phyloP scores from a whole-genome alignment of 1,139 yeast genomes.

The Pneumocystis sp. region DNA sequence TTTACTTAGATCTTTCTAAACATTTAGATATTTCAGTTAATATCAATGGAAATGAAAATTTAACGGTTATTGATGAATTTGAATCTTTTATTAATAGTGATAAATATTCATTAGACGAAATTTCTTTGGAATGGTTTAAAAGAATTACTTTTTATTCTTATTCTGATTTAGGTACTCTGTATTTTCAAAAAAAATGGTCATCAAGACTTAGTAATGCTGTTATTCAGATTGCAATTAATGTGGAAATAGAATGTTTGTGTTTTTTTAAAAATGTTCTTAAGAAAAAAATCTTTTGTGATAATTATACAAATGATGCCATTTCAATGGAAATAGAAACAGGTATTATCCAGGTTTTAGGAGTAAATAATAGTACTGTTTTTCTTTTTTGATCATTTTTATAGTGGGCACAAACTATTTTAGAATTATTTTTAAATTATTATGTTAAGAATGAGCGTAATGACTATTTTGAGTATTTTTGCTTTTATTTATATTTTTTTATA shows the following conservation, averaged over 20 bases:
- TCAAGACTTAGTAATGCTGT: not conserved
- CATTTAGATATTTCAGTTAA: not conserved
- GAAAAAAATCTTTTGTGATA: not conserved
- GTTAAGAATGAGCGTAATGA: not conserved
- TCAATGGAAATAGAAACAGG: not conserved
- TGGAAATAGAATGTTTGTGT: not conserved
- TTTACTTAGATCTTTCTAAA: slow-evolving; percentile 1
- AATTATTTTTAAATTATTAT: not conserved
- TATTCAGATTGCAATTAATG: not conserved
- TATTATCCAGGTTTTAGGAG: not conserved
- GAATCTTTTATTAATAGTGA: not conserved
- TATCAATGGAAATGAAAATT: not conserved
- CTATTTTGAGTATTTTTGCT: not conserved
- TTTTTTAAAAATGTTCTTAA: not conserved
- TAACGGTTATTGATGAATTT: not conserved
- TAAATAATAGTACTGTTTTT: not conserved
- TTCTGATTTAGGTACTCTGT: not conserved
- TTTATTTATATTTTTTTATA: not conserved
- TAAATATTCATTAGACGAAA: not conserved
- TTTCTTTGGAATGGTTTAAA: not conserved
- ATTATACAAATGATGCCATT: not conserved
- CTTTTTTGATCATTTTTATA: not conserved
- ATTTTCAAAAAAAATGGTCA: not conserved
- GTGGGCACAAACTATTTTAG: slow-evolving; percentile 1
- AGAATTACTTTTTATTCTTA: not conserved